Percentiles rank a stretch among this genome's conserved stretches.
Conservation (phyloP, 2,329 filamentous ascomycete genomes). For the Pyrenochaeta sp. region DNA sequence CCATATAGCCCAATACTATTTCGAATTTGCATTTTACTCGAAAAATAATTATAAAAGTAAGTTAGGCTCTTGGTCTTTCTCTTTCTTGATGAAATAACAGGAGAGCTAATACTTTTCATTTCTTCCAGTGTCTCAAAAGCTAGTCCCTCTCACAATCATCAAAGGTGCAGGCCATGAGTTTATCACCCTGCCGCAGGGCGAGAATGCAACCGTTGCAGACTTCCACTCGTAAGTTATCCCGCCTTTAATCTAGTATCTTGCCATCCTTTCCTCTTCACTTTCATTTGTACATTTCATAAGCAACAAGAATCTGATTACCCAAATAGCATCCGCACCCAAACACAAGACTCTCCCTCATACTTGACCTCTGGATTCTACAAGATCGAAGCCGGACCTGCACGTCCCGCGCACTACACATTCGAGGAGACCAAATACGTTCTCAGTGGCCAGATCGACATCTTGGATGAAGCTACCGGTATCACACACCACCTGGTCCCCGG, state of each 20-base stretch:
- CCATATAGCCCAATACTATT: neutral
- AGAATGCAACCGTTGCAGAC: slow-evolving; percentile 35
- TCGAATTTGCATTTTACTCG: neutral
- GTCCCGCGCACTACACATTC: slow-evolving; percentile 29
- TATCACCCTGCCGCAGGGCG: slow-evolving; percentile 34
- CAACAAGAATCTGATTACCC: neutral
- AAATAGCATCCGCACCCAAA: slow-evolving; percentile 27
- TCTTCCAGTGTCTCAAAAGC: slow-evolving; percentile 19
- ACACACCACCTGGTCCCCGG: slow-evolving; percentile 35
- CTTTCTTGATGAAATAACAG: neutral
- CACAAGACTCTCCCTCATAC: slow-evolving; percentile 28
- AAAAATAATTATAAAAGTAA: slow-evolving; percentile 1
- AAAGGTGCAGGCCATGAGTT: slow-evolving; percentile 35
- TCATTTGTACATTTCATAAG: neutral
- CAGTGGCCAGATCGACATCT: slow-evolving; percentile 32
- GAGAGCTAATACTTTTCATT: neutral
- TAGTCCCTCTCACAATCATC: slow-evolving; percentile 35
- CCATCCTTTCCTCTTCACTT: neutral
- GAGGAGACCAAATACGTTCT: slow-evolving; percentile 39
- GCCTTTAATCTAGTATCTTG: neutral
- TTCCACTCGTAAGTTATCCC: slow-evolving; percentile 29
- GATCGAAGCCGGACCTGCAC: slow-evolving; percentile 29
- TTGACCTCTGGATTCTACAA: slow-evolving; percentile 39
- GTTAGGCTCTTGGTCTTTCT: neutral
- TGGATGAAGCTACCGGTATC: slow-evolving; percentile 35